Base-by-base conservation (phyloP, 2,329 filamentous ascomycete species). In the Huntiella abstrusa region DNA sequence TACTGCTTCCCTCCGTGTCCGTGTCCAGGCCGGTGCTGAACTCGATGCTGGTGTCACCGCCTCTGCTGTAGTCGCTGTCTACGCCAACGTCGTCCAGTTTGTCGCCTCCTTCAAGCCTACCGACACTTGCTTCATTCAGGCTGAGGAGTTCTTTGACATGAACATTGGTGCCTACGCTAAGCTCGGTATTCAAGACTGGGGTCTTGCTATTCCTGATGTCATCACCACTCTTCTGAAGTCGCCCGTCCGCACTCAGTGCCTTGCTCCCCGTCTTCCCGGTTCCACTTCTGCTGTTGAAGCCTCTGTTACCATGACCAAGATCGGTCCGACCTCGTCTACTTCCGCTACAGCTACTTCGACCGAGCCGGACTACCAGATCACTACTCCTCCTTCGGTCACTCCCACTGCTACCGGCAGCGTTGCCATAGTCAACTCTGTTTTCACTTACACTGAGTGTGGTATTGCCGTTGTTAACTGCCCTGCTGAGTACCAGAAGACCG, bases 1-100 rank as follows among this genome's bases (percentile, higher is more conserved):
- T 32, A 60, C 64, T 36, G 69, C 69, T 15, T 61, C 65, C 36
- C 64, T 75, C 8, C 68, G 68, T 15, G 58, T 75, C 4, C 67
- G 68, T 45, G 59, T 66, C 2, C 63, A 70, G 53, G 62, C 65
- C 39, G 67, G 62, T 38, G 55, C 64, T 12, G 53, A 58, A 28
- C 58, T 63, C 12, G 58, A 60, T 1, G 51, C 64, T 3, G 22
- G 22, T 28, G 52, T 62, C 50, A 60, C 61, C 38, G 60, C 66
- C 17, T 65, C 63, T 52, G 62, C 66, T 33, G 63, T 64, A 52
- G 51, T 67, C 11, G 61, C 60, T 40, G 58, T 73, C 38, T 73
- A 63, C 54, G 64, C 65, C 48, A 68, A 74, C 57, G 55, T 76
- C 5, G 63, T 71, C n/a, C 66, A 75, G 53, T 70, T 74, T 56